Evolutionary conservation across 73 alveolate genomes (phyloP).

Genomic region (Uronychia setigera): DNA sequence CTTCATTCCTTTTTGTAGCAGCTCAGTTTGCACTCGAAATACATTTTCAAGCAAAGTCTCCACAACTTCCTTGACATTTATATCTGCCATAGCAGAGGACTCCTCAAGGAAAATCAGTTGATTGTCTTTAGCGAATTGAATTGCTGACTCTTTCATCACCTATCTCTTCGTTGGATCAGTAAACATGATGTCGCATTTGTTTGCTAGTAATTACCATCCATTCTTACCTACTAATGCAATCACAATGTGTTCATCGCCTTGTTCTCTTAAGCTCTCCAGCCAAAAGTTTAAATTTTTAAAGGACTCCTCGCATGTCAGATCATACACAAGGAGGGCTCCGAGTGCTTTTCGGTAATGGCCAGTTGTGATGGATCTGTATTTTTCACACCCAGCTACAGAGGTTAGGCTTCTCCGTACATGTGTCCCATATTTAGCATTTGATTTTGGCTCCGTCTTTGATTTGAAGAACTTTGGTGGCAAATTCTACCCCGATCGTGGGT

Average conservation of each 20-base stretch:
- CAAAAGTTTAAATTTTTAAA: slow-evolving; percentile 67
- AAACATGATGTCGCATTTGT: slow-evolving; percentile 64
- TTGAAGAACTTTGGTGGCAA: no score
- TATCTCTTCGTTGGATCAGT: slow-evolving; percentile 54
- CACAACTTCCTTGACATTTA: slow-evolving; percentile 32
- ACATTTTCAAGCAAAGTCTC: slow-evolving; percentile 33
- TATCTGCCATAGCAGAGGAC: slow-evolving; percentile 54
- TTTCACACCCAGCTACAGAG: slow-evolving; percentile 71
- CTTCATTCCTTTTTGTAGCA: slow-evolving; percentile 33
- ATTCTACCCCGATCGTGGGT: background rate
- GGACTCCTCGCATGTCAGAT: slow-evolving; percentile 48
- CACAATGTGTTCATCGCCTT: slow-evolving; percentile 46
- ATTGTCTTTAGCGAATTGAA: slow-evolving; percentile 48
- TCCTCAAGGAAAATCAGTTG: slow-evolving; percentile 40
- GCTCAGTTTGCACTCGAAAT: slow-evolving; percentile 30
- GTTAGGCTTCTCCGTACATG: no score
- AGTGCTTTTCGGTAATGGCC: slow-evolving; percentile 63
- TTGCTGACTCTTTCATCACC: slow-evolving; percentile 45
- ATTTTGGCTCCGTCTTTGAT: no score
- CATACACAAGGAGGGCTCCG: slow-evolving; percentile 54
- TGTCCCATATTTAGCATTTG: no score
- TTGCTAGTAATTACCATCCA: no score
- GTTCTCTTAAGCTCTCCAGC: slow-evolving; percentile 54
- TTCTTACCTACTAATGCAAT: slow-evolving; percentile 83
- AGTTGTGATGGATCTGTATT: slow-evolving; percentile 60